Conservation (phyloP, 352 stramenopile genomes). For the Phytophthora constricta region DNA sequence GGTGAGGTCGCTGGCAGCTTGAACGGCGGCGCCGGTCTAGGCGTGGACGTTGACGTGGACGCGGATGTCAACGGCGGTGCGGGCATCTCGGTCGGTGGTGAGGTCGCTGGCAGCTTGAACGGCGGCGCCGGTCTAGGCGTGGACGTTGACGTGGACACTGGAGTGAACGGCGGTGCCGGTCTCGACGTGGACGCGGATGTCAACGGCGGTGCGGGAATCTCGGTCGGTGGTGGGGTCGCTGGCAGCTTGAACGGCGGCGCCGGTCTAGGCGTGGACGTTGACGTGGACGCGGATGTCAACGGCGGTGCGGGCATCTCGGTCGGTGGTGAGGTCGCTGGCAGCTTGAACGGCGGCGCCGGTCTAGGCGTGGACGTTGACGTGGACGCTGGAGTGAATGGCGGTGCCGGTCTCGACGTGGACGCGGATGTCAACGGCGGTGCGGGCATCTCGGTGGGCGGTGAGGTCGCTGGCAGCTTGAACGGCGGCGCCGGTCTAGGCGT, state of each 20-base stretch:
- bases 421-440: not conserved
- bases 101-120: too few relatives aligned
- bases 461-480: not conserved
- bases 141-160: not conserved
- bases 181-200: too few relatives aligned
- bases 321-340: too few relatives aligned
- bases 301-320: too few relatives aligned
- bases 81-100: too few relatives aligned
- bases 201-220: conserved; percentile 6
- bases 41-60: too few relatives aligned
- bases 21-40: too few relatives aligned
- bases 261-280: not conserved
- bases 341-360: not conserved
- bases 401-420: not conserved
- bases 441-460: too few relatives aligned
- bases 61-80: too few relatives aligned
- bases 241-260: not conserved
- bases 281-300: not conserved
- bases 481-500: not conserved
- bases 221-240: not conserved
- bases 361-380: not conserved
- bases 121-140: too few relatives aligned
- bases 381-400: not conserved
- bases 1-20: too few relatives aligned
- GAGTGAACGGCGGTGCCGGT: too few relatives aligned